Evolutionary conservation across 495 filamentous ascomycete genomes (phyloP).

Genomic region (Xanthoparmelia taractica): DNA sequence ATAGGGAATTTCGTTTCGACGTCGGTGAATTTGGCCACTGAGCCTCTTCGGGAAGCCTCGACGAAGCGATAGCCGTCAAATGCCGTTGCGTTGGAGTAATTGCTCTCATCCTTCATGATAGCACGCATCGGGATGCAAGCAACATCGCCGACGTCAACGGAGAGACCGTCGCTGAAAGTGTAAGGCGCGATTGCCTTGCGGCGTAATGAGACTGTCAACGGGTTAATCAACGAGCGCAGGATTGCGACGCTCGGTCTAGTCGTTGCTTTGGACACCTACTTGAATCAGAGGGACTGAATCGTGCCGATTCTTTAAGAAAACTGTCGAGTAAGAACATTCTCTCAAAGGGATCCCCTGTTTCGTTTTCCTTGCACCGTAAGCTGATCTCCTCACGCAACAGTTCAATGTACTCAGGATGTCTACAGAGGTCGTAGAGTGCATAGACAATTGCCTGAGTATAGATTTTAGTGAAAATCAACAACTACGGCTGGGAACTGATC

Average conservation of each 20-base stretch:
- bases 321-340: conserved; percentile 15
- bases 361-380: neutral
- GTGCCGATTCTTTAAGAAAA: conserved; percentile 19
- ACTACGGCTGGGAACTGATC: no score
- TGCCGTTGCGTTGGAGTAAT: conserved; percentile 13
- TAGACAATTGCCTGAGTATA: neutral
- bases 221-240: no score
- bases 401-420: conserved; percentile 20
- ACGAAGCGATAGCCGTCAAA: conserved; percentile 9
- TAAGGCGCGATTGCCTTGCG: conserved; percentile 17
- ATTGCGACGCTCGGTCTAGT: no score
- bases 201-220: conserved; percentile 4
- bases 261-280: neutral
- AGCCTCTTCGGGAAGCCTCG: neutral
- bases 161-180: conserved; percentile 15
- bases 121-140: conserved; percentile 16
- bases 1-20: conserved; percentile 3
- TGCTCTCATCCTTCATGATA: conserved; percentile 12
- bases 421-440: conserved; percentile 17
- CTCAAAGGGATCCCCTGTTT: neutral
- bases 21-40: conserved; percentile 11
- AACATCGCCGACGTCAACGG: conserved; percentile 9
- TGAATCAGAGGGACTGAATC: conserved; percentile 16
- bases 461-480: no score
- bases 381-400: conserved; percentile 18